These are phyloP conservation scores for Orbilia ellipsospora DNA, from an alignment of 2,329 filamentous ascomycete species.

Conservation along the genomic window DNA sequence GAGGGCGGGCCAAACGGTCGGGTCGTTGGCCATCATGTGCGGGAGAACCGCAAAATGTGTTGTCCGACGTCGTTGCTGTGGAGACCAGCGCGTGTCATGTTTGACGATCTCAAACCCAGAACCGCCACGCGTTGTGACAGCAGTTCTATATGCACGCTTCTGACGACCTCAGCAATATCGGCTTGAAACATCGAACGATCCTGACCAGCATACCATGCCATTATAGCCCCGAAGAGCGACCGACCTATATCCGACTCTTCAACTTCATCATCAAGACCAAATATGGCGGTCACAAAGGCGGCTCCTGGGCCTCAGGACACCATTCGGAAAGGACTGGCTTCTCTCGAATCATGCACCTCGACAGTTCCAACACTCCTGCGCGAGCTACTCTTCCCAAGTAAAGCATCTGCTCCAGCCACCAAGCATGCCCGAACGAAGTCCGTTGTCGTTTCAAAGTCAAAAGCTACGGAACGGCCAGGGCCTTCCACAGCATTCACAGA, in stretches of 20 bases:
- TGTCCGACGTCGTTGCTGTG: conserved; percentile 51
- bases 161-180: background rate
- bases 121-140: conserved; percentile 36
- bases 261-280: conserved; percentile 4
- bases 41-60: conserved; percentile 26
- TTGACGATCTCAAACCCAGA: conserved; percentile 34
- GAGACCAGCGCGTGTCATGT: conserved; percentile 21
- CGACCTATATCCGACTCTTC: background rate
- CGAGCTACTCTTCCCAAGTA: conserved; percentile 41
- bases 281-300: conserved; percentile 50
- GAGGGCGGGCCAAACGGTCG: conserved; percentile 37
- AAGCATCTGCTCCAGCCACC: conserved; percentile 11
- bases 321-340: conserved; percentile 46
- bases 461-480: conserved; percentile 15
- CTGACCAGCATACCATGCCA: conserved; percentile 18
- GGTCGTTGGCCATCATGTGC: conserved; percentile 37
- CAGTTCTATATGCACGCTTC: background rate
- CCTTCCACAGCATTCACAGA: conserved; percentile 40
- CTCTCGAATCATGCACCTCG: conserved; percentile 38
- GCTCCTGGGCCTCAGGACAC: conserved; percentile 34
- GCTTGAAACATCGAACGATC: too few species aligned
- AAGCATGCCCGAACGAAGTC: conserved; percentile 46
- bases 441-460: conserved; percentile 21
- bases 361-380: conserved; percentile 33
- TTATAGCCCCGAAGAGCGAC: conserved; percentile 22